Percentiles rank a stretch among this genome's conserved stretches.
These are phyloP conservation scores for Lactuca sativa DNA, from an alignment of 129 eudicot genomes.

Conservation along the genomic window DNA sequence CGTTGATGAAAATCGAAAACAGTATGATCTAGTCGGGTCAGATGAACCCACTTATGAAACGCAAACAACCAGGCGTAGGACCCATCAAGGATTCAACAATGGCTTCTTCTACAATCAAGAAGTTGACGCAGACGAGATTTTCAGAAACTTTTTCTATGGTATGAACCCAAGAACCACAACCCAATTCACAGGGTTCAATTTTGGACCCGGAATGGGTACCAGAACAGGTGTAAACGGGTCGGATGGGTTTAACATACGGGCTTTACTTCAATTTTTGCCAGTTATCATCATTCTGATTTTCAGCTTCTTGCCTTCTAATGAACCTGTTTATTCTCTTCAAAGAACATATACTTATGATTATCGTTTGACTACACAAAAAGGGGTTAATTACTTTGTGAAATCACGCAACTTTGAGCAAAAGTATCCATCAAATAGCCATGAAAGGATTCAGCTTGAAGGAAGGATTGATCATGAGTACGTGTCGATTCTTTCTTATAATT, in stretches of 20 bases:
- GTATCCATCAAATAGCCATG: constrained; percentile 48
- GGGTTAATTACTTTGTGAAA: constrained; percentile 64
- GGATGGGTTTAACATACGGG: constrained; percentile 35
- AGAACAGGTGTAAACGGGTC: constrained; percentile 49
- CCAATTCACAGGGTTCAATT: constrained; percentile 59
- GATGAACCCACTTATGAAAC: constrained; percentile 57
- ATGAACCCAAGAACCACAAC: constrained; percentile 53
- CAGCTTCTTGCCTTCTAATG: constrained; percentile 59
- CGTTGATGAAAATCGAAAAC: constrained; percentile 58
- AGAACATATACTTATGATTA: constrained; percentile 42
- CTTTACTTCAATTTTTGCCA: constrained; percentile 59
- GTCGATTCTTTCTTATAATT: constrained; percentile 52
- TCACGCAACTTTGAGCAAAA: constrained; percentile 57
- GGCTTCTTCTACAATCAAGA: constrained; percentile 65
- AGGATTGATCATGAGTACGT: constrained; percentile 61
- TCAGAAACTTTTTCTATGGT: constrained; percentile 82
- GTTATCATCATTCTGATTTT: constrained; percentile 56
- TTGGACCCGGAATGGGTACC: constrained; percentile 53
- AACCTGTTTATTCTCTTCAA: constrained; percentile 60
- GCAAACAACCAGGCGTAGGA: constrained; percentile 37
- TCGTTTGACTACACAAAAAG: constrained; percentile 50
- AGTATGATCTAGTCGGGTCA: constrained; percentile 56
- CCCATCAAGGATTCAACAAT: constrained; percentile 54
- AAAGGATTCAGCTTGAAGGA: constrained; percentile 54
- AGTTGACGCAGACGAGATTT: constrained; percentile 75